Conservation (phyloP, 2,329 filamentous ascomycete genomes). For the Pseudogymnoascus sp. region DNA sequence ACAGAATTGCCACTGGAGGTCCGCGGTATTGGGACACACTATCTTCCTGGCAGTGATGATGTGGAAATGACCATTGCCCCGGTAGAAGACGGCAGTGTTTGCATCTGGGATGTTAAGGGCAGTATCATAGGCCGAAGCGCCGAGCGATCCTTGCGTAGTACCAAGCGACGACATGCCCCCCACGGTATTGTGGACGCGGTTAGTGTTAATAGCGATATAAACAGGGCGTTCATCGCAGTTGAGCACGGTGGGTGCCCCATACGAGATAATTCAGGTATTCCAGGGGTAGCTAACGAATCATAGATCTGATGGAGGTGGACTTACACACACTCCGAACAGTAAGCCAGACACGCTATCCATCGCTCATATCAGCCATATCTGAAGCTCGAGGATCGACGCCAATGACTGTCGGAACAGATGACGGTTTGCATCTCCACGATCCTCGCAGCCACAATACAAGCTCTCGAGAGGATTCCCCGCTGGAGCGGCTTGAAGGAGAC, state of each 20-base stretch:
- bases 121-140: conserved; percentile 58
- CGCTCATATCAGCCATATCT: conserved; percentile 77
- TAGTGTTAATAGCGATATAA: conserved; percentile 60
- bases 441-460: conserved; percentile 41
- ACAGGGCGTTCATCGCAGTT: conserved; percentile 72
- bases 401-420: conserved; percentile 74
- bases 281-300: conserved; percentile 17
- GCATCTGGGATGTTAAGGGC: conserved; percentile 72
- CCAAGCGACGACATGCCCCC: conserved; percentile 41
- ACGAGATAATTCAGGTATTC: background rate
- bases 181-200: conserved; percentile 73
- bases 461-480: conserved; percentile 17
- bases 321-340: conserved; percentile 63
- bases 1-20: conserved; percentile 51
- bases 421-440: conserved; percentile 77
- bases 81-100: conserved; percentile 80
- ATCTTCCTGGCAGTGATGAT: conserved; percentile 45
- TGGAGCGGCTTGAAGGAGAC: conserved; percentile 17
- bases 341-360: conserved; percentile 65
- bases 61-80: conserved; percentile 61
- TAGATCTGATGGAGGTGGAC: conserved; percentile 72
- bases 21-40: conserved; percentile 64
- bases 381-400: conserved; percentile 58
- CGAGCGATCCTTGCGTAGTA: conserved; percentile 58
- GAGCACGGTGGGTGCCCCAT: conserved; percentile 49